phyloP scores from a whole-genome alignment of 495 filamentous ascomycete genomes.

The Thozetella sp. region DNA sequence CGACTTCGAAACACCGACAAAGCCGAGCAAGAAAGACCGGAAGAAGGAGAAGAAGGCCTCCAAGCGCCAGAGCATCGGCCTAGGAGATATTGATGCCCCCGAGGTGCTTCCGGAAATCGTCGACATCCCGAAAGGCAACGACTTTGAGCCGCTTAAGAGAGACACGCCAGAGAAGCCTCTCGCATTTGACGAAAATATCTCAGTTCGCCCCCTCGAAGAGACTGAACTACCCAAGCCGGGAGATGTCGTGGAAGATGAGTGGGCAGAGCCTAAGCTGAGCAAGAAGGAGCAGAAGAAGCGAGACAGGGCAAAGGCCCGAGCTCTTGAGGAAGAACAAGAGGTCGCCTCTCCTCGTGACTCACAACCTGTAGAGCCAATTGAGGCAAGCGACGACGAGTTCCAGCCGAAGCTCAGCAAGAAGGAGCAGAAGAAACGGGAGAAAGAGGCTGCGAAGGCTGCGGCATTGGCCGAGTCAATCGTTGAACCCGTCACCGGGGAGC shows the following conservation, averaged over 20 bases:
- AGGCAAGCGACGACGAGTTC: constrained; percentile 16
- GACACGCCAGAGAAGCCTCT: no score
- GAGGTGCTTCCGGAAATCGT: background rate
- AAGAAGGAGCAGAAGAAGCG: constrained; percentile 16
- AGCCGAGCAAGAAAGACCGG: constrained; percentile 35
- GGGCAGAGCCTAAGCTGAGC: constrained; percentile 8
- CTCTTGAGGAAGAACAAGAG: background rate
- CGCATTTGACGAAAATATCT: background rate
- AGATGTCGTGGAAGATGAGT: constrained; percentile 18
- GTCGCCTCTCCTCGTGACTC: background rate
- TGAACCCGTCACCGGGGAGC: background rate
- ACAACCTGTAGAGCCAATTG: constrained; percentile 9
- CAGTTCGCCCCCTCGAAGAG: background rate
- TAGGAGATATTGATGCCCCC: background rate
- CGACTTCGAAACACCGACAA: constrained; percentile 12
- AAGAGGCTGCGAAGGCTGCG: constrained; percentile 11
- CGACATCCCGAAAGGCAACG: background rate
- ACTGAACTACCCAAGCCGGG: background rate
- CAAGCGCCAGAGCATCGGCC: constrained; percentile 16
- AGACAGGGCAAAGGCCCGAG: background rate
- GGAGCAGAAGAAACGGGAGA: constrained; percentile 21
- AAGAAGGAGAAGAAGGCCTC: constrained; percentile 34
- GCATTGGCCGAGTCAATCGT: constrained; percentile 2
- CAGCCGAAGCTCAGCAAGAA: constrained; percentile 13
- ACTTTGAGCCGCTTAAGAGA: no score